phyloP scores from a whole-genome alignment of 225 moss, liverwort and hornwort species.

The Bryum argenteum region DNA sequence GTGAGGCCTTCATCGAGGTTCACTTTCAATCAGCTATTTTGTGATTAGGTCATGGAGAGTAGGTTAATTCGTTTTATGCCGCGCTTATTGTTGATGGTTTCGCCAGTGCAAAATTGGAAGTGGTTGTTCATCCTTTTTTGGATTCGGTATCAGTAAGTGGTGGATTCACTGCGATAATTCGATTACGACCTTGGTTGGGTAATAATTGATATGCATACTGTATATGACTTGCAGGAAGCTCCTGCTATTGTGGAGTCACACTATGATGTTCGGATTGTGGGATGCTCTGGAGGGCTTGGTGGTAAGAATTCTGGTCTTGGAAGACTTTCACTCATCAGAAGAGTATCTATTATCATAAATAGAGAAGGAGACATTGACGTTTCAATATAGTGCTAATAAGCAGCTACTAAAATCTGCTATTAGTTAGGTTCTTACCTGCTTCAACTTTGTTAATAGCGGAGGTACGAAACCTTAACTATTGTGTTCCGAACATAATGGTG shows the following conservation, averaged over 20 bases:
- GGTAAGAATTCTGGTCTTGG: constrained; percentile 43
- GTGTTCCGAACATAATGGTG: not conserved
- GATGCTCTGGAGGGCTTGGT: constrained; percentile 92
- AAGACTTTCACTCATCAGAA: not conserved
- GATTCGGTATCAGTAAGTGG: not conserved
- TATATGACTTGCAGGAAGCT: constrained; percentile 52
- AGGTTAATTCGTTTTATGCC: not conserved
- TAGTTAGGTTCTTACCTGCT: not conserved
- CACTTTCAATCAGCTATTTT: not conserved
- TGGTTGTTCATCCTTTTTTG: not conserved
- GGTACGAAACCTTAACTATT: not conserved
- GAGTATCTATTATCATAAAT: not conserved
- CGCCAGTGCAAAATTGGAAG: not conserved
- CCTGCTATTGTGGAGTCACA: constrained; percentile 86
- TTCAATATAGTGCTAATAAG: not conserved
- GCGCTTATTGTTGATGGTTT: not conserved
- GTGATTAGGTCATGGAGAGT: too few relatives aligned
- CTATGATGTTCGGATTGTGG: constrained; percentile 91
- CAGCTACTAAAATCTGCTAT: not conserved
- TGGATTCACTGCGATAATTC: not conserved
- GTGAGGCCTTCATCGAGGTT: constrained; percentile 27
- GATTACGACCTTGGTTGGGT: not conserved
- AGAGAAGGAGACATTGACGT: not conserved
- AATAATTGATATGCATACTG: not conserved
- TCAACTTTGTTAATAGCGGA: not conserved